Percentiles rank a stretch among this genome's conserved stretches.
Conservation (phyloP, 306 rosid genomes). For the Inga laurina region DNA sequence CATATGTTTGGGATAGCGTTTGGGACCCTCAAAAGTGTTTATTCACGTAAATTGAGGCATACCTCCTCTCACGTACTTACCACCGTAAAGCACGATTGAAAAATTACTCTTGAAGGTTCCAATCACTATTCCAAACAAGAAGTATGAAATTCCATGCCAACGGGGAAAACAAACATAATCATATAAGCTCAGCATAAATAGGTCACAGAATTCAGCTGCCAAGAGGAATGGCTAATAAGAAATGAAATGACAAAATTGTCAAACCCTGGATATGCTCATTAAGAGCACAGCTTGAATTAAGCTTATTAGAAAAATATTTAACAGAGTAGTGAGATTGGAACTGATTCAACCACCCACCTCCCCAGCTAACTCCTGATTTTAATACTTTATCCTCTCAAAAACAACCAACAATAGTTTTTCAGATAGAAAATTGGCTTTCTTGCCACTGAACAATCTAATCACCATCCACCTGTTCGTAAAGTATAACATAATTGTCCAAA, state of each 20-base stretch:
- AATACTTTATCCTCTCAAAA: constrained; percentile 15
- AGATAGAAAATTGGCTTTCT: constrained; percentile 8
- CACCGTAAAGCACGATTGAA: too few species aligned
- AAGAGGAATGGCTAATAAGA: neutral
- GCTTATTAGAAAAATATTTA: constrained; percentile 1
- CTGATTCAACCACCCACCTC: neutral
- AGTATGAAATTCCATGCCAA: neutral
- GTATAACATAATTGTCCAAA: neutral
- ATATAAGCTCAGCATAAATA: neutral
- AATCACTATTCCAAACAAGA: too few species aligned
- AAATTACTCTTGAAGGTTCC: too few species aligned
- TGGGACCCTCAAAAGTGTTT: too few species aligned
- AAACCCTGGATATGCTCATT: neutral
- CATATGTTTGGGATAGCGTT: too few species aligned
- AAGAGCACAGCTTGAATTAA: neutral
- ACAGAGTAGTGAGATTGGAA: neutral
- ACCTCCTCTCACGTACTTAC: too few species aligned
- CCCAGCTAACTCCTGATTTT: neutral
- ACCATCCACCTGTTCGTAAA: constrained; percentile 14
- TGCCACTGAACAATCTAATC: constrained; percentile 21
- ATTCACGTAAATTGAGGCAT: too few species aligned
- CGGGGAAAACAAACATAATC: neutral
- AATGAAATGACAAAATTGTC: neutral
- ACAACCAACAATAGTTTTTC: constrained; percentile 5
- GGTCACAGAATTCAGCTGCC: neutral